A percentile compares a stretch with the other conserved stretches of the same genome.
phyloP scores from a whole-genome alignment of 164 flowering plant genomes.

The Santalum album region DNA sequence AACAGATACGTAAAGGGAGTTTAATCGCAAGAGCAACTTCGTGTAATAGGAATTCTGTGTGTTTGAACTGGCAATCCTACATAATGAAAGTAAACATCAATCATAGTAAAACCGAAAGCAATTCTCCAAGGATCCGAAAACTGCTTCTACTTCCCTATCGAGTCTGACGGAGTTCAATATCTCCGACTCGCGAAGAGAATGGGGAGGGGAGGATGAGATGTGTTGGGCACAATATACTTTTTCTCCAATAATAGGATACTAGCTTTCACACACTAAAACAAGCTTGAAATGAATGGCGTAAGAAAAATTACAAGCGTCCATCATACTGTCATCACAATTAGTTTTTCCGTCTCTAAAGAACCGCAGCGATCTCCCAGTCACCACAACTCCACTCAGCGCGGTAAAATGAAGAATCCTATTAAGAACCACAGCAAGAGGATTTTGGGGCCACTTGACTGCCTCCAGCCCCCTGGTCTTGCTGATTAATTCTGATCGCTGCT shows the following conservation, averaged over 20 bases:
- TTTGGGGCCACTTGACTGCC: conserved; percentile 26
- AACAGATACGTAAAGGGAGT: no score
- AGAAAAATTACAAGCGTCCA: conserved; percentile 17
- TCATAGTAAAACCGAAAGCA: no score
- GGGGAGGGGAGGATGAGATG: no score
- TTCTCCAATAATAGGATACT: conserved; percentile 9
- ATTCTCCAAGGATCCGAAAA: no score
- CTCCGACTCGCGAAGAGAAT: no score
- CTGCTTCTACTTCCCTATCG: no score
- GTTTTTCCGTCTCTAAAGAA: conserved; percentile 3
- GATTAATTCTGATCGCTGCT: conserved; percentile 36
- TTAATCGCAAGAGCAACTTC: no score
- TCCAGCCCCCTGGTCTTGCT: conserved; percentile 29
- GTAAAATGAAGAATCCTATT: not conserved
- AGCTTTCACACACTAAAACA: conserved; percentile 21
- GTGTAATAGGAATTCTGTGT: no score
- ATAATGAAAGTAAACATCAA: no score
- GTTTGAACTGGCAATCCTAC: no score
- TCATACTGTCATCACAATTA: conserved; percentile 16
- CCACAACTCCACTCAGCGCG: not conserved
- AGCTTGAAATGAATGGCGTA: conserved; percentile 22
- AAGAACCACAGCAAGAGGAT: conserved; percentile 59
- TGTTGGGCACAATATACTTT: no score
- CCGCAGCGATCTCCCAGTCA: not conserved
- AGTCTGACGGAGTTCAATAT: no score